These are phyloP conservation scores for Ogataea angusta DNA, from an alignment of 805 yeast genomes.

Conservation along the genomic window DNA sequence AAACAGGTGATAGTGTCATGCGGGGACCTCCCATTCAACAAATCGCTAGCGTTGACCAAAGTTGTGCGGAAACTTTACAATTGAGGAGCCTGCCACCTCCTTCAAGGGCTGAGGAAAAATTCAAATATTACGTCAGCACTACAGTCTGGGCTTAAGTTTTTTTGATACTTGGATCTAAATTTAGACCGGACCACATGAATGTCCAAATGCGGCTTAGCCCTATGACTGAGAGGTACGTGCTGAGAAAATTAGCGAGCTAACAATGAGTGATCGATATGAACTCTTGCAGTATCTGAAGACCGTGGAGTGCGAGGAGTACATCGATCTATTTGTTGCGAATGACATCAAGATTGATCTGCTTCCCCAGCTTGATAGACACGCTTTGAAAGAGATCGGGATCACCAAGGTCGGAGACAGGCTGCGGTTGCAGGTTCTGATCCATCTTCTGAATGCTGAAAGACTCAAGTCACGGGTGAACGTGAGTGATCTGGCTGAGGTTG, in stretches of 20 bases:
- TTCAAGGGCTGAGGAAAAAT: neutral
- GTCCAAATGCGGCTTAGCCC: neutral
- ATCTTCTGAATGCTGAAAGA: conserved; percentile 39
- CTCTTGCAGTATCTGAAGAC: conserved; percentile 22
- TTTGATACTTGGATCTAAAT: neutral
- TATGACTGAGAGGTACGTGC: conserved; percentile 10
- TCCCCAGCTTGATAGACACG: conserved; percentile 56
- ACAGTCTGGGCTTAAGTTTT: neutral
- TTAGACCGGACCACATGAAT: conserved; percentile 1
- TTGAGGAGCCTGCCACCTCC: neutral
- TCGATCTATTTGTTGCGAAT: conserved; percentile 36
- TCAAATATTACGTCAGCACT: neutral
- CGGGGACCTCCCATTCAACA: conserved; percentile 8
- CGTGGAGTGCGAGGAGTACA: conserved; percentile 28
- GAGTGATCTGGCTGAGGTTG: conserved; percentile 18
- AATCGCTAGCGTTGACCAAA: conserved; percentile 17
- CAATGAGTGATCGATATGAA: conserved; percentile 16
- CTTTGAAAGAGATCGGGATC: conserved; percentile 72
- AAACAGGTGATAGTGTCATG: conserved; percentile 5
- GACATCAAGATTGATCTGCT: conserved; percentile 56
- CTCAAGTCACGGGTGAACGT: conserved; percentile 20
- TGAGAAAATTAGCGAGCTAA: neutral
- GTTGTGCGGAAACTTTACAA: conserved; percentile 16
- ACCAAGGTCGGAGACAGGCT: conserved; percentile 81
- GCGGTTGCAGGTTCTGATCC: conserved; percentile 57